Conservation (phyloP, 1,284 basidiomycete genomes). For the Papiliotrema flavescens region DNA sequence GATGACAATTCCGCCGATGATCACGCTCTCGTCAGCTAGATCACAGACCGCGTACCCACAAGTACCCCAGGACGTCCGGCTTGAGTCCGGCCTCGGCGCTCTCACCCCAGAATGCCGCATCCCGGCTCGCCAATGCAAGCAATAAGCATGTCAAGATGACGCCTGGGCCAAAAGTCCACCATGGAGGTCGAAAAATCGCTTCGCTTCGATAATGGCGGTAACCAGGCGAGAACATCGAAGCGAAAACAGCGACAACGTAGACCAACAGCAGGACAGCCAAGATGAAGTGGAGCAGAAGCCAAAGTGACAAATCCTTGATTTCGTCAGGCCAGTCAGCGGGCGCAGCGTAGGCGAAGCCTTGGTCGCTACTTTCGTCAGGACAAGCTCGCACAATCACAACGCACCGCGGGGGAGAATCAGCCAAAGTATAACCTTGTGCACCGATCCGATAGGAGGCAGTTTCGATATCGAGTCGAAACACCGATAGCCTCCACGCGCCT, state of each 20-base stretch:
- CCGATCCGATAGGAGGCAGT: slow-evolving; percentile 10
- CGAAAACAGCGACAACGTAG: background rate
- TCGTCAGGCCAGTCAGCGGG: slow-evolving; percentile 14
- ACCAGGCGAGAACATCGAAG: background rate
- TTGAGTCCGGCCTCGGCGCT: slow-evolving; percentile 7
- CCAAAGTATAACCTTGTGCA: slow-evolving; percentile 15
- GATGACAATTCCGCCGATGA: background rate
- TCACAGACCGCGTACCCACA: slow-evolving; percentile 16
- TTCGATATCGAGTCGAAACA: slow-evolving; percentile 1
- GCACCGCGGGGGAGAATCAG: slow-evolving; percentile 11
- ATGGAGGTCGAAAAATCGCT: background rate
- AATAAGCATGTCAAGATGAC: background rate
- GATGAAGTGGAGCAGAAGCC: slow-evolving; percentile 25
- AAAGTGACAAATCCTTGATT: slow-evolving; percentile 12
- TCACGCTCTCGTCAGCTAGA: slow-evolving; percentile 2
- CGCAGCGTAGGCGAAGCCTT: background rate
- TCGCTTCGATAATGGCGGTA: background rate
- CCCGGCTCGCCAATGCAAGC: slow-evolving; percentile 2
- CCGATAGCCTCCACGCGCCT: background rate
- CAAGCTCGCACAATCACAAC: background rate
- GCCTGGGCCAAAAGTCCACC: background rate
- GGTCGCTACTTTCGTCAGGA: background rate
- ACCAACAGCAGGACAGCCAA: slow-evolving; percentile 17
- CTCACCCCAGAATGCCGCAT: slow-evolving; percentile 17
- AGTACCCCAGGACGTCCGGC: slow-evolving; percentile 21